These are phyloP conservation scores for Exophiala calicioides DNA, from an alignment of 2,329 filamentous ascomycete species.

Conservation along the genomic window DNA sequence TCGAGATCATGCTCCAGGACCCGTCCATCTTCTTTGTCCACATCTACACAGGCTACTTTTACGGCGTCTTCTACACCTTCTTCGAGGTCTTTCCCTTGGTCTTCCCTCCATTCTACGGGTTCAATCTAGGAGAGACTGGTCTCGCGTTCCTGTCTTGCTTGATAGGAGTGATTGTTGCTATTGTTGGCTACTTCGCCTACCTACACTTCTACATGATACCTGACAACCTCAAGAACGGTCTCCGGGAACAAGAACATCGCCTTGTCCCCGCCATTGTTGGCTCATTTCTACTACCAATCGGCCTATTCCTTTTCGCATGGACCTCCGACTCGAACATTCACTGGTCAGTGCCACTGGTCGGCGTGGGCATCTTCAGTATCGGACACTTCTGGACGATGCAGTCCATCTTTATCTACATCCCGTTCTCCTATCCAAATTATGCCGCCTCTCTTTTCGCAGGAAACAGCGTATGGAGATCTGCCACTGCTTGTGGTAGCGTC, in stretches of 20 bases:
- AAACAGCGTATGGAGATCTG: constrained; percentile 33
- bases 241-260: constrained; percentile 54
- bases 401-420: constrained; percentile 30
- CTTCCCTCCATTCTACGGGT: constrained; percentile 58
- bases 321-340: constrained; percentile 35
- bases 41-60: constrained; percentile 62
- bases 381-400: constrained; percentile 27
- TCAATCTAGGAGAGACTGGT: constrained; percentile 59
- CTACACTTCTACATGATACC: background rate
- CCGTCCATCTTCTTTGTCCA: constrained; percentile 63
- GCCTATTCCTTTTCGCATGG: constrained; percentile 34
- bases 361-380: constrained; percentile 21
- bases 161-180: constrained; percentile 55
- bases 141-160: constrained; percentile 63
- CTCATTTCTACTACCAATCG: constrained; percentile 1
- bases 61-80: constrained; percentile 51
- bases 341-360: constrained; percentile 34
- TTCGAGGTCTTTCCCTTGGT: constrained; percentile 68
- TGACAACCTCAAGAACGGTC: background rate
- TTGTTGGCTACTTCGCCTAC: constrained; percentile 45
- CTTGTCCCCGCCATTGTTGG: constrained; percentile 53
- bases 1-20: constrained; percentile 60
- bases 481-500: constrained; percentile 37
- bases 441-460: constrained; percentile 30
- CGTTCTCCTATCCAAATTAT: constrained; percentile 29